Evolutionary conservation across 1,139 yeast species (phyloP).

Genomic region (Chernovozyma aurita): DNA sequence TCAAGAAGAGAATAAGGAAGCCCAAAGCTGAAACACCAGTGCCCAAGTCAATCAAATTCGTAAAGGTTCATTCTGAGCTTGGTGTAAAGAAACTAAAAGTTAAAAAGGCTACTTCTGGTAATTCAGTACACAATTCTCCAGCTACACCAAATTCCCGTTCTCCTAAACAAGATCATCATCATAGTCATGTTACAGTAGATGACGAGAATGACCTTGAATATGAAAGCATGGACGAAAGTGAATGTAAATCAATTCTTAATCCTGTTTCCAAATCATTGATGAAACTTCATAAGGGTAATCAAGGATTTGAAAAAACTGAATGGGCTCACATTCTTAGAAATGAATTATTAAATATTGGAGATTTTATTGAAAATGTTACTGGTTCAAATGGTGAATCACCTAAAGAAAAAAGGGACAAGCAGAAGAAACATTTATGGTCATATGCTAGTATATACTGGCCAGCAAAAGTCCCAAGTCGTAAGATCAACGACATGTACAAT

Average conservation of each 20-base stretch:
- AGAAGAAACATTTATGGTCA: constrained; percentile 78
- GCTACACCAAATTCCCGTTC: constrained; percentile 7
- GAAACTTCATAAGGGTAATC: constrained; percentile 71
- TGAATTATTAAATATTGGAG: constrained; percentile 79
- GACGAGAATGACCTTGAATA: constrained; percentile 50
- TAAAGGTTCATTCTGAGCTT: neutral
- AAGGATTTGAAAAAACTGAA: constrained; percentile 77
- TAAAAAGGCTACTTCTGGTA: constrained; percentile 11
- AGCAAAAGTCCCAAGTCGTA: constrained; percentile 74
- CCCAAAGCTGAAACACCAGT: constrained; percentile 18
- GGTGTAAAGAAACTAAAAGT: constrained; percentile 2
- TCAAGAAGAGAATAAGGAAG: constrained; percentile 15
- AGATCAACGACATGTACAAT: constrained; percentile 80
- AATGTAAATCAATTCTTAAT: constrained; percentile 60
- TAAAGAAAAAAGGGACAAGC: constrained; percentile 26
- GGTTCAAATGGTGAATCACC: constrained; percentile 10
- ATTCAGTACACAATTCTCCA: constrained; percentile 6
- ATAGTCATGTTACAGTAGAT: neutral
- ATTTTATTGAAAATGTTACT: constrained; percentile 45
- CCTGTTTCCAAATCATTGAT: constrained; percentile 74
- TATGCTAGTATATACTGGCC: constrained; percentile 95
- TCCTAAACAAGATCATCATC: constrained; percentile 10
- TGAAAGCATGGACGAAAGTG: constrained; percentile 76
- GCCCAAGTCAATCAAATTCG: constrained; percentile 2
- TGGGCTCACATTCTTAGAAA: constrained; percentile 75